phyloP scores from a whole-genome alignment of 768 basidiomycete species.

The Xerocomus spinulosus region DNA sequence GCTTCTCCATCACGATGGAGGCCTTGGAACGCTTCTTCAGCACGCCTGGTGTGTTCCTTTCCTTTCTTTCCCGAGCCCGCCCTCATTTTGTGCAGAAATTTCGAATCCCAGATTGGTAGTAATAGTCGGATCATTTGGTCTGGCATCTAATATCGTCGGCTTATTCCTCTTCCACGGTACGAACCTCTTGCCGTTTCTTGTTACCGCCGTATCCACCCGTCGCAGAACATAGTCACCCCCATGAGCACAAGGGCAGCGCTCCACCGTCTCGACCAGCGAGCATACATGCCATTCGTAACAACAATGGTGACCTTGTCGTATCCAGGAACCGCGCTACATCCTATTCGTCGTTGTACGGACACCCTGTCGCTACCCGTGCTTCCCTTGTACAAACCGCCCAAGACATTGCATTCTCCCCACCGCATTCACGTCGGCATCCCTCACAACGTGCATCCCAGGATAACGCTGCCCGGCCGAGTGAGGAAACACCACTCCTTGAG shows the following conservation, averaged over 20 bases:
- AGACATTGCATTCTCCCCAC: constrained; percentile 53
- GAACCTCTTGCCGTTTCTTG: constrained; percentile 16
- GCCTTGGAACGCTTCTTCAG: constrained; percentile 88
- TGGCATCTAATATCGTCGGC: constrained; percentile 90
- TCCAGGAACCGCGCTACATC: constrained; percentile 38
- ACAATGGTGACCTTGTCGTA: constrained; percentile 20
- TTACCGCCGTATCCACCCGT: constrained; percentile 9
- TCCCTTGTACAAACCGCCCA: constrained; percentile 79
- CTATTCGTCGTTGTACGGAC: constrained; percentile 65
- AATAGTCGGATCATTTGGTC: constrained; percentile 82
- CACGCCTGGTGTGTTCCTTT: constrained; percentile 54
- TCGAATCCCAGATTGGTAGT: constrained; percentile 85
- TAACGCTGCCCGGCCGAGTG: constrained; percentile 19
- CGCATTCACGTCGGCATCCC: not conserved
- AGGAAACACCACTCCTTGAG: constrained; percentile 45
- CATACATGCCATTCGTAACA: constrained; percentile 18
- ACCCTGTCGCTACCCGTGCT: constrained; percentile 67
- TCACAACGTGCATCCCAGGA: constrained; percentile 8
- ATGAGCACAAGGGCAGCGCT: constrained; percentile 39
- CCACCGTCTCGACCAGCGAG: constrained; percentile 39
- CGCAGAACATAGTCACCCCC: constrained; percentile 65
- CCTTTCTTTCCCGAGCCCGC: not conserved
- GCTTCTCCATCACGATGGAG: constrained; percentile 93
- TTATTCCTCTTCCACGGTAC: constrained; percentile 92
- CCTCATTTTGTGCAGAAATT: constrained; percentile 55